These are phyloP conservation scores for Conticribra guillardii DNA, from an alignment of 108 stramenopile species.

Conservation along the genomic window DNA sequence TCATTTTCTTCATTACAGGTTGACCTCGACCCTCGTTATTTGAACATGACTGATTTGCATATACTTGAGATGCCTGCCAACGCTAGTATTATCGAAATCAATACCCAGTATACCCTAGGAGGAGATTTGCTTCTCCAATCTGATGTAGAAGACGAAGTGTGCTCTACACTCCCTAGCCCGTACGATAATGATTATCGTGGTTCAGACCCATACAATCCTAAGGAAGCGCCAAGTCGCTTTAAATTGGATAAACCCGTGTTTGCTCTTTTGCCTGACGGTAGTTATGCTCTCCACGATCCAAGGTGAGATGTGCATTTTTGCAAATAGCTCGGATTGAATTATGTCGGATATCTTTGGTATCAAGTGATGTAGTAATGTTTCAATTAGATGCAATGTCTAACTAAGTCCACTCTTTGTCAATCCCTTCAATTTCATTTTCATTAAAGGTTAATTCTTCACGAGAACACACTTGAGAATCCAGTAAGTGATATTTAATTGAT, in stretches of 20 bases:
- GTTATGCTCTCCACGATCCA: conserved; percentile 38
- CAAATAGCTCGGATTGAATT: neutral
- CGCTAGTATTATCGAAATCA: conserved; percentile 30
- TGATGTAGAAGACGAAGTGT: conserved; percentile 36
- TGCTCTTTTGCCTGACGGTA: conserved; percentile 34
- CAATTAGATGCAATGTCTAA: neutral
- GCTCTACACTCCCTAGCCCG: conserved; percentile 38
- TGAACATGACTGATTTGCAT: conserved; percentile 38
- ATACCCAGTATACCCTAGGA: conserved; percentile 33
- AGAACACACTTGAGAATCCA: conserved; percentile 47
- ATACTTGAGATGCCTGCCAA: conserved; percentile 30
- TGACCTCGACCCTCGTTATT: conserved; percentile 38
- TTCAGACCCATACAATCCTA: conserved; percentile 29
- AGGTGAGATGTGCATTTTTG: neutral
- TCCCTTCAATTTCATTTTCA: no score
- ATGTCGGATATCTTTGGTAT: no score
- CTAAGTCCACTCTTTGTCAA: no score
- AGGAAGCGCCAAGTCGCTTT: conserved; percentile 38
- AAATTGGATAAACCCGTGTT: conserved; percentile 39
- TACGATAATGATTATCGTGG: conserved; percentile 54
- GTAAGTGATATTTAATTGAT: neutral
- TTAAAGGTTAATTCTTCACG: conserved; percentile 33
- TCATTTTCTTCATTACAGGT: conserved; percentile 1
- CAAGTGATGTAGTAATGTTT: no score
- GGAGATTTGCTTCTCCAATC: conserved; percentile 40